A percentile compares a stretch with the other conserved stretches of the same genome.
phyloP scores from a whole-genome alignment of 306 rosid species.

The Pyrus communis region DNA sequence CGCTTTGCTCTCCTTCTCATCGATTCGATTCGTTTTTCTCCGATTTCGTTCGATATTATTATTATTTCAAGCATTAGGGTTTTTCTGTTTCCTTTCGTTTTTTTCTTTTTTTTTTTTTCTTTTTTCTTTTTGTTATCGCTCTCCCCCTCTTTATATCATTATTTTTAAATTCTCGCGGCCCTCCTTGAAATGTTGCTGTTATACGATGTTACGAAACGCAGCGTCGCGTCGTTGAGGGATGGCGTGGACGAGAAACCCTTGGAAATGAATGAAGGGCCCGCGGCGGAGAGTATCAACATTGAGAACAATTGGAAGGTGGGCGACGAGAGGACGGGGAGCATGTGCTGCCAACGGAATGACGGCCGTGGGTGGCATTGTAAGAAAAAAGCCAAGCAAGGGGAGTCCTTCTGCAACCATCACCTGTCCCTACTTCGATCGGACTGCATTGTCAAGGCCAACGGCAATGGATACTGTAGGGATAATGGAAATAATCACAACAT shows the following conservation, averaged over 20 bases:
- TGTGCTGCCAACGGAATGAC: constrained; percentile 16
- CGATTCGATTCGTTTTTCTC: constrained; percentile 7
- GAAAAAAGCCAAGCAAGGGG: constrained; percentile 27
- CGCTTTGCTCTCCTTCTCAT: neutral
- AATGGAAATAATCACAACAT: neutral
- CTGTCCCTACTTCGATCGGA: constrained; percentile 24
- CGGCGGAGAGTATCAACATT: neutral
- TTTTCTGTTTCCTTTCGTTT: neutral
- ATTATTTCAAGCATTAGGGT: constrained; percentile 43
- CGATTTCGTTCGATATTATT: neutral
- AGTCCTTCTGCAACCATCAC: constrained; percentile 34
- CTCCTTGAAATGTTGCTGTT: neutral
- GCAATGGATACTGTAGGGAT: neutral
- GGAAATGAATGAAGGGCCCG: neutral
- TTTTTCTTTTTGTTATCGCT: neutral
- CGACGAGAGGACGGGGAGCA: neutral
- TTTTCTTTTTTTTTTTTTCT: neutral
- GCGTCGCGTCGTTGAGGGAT: constrained; percentile 52
- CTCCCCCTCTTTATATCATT: neutral
- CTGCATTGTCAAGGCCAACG: neutral
- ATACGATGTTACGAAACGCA: constrained; percentile 9
- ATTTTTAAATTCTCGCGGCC: neutral
- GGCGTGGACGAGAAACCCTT: constrained; percentile 9
- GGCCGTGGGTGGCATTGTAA: constrained; percentile 42
- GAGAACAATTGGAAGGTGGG: neutral